phyloP scores from a whole-genome alignment of 1,139 yeast species.

The Lodderomyces oxycetoniae region DNA sequence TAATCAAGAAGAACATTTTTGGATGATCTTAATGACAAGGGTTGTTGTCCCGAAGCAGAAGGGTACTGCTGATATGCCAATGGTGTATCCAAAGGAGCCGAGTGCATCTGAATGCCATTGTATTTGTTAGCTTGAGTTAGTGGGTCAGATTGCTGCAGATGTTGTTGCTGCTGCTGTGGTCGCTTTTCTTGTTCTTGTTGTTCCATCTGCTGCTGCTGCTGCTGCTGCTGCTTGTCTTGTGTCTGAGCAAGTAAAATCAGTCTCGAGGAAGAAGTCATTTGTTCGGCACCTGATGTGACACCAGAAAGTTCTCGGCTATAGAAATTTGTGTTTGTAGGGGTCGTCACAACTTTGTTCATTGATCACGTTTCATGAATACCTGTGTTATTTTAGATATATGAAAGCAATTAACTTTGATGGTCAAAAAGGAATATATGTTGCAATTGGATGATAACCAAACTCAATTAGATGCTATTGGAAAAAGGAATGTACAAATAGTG shows the following conservation, averaged over 20 bases:
- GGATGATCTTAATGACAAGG: conserved; percentile 5
- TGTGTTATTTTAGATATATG: neutral
- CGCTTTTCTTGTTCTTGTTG: conserved; percentile 9
- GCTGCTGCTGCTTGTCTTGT: conserved; percentile 7
- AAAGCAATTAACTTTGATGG: conserved; percentile 1
- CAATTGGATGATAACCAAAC: neutral
- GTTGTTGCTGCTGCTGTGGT: conserved; percentile 4
- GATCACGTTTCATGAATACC: conserved; percentile 6
- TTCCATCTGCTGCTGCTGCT: conserved; percentile 8
- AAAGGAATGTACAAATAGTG: neutral
- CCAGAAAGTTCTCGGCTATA: conserved; percentile 14
- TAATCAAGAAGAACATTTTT: conserved; percentile 14
- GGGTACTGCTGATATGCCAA: conserved; percentile 3
- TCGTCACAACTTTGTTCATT: conserved; percentile 15
- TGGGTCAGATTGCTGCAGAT: conserved; percentile 5
- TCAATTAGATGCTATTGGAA: neutral
- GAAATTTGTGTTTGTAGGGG: conserved; percentile 13
- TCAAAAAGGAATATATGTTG: neutral
- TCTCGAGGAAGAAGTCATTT: conserved; percentile 5
- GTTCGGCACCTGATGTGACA: conserved; percentile 10
- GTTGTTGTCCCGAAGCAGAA: conserved; percentile 1
- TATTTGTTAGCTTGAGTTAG: neutral
- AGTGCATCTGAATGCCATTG: neutral
- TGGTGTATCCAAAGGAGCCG: neutral
- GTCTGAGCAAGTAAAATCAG: conserved; percentile 3